Base-by-base conservation (phyloP, 352 stramenopile genomes). In the Hyphochytrium catenoides region DNA sequence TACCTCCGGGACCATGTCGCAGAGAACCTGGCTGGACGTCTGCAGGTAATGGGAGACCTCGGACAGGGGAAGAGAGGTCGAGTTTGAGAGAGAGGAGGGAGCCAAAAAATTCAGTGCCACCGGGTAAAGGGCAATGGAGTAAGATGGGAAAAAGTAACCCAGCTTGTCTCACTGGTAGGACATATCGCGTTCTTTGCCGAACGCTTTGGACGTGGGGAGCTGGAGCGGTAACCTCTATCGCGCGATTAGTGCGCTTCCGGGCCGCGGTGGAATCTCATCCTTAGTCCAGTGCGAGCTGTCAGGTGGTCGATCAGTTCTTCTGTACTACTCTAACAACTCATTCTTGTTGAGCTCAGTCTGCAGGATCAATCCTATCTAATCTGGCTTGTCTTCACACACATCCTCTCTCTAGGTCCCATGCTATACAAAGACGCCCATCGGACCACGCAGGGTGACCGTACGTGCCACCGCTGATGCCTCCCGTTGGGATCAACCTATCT, bases 1-100 rank as follows among this genome's bases (percentile, higher is more conserved):
- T 84, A 84, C 40, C 46, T 84, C 20, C 75, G 77, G 45, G 64
- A 79, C 36, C 66, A 84, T 42, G 69, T 84, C 24, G 64, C 69
- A 3, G 62, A 64, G n/a, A 62, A 66, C 2, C 51, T 84, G 14
- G 60, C 81, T 8, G 69, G 81, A 43, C 69, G 69, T 0, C 49
- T 84, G 6, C 60, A 78, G 56, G 63, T 76, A 20, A 15, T 12
- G 26, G 15, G 16, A 32, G 20, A 5, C 5, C 18, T 32, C 3
- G 3, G 12, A 44, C 8, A 36, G 17, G 3, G 11, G 11, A 45
- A 17, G 36, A 16, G 31, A 15, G 19, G 14, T 23, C 19, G 4
- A 2, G 24, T 20, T 6, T 28, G 5, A 15, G 4, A 5, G 6
- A 16, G 8, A 4, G 14, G 8, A 11, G 3, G 16, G 17, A n/a